phyloP scores from a whole-genome alignment of 2,329 filamentous ascomycete species.

The Verticillium longisporum region DNA sequence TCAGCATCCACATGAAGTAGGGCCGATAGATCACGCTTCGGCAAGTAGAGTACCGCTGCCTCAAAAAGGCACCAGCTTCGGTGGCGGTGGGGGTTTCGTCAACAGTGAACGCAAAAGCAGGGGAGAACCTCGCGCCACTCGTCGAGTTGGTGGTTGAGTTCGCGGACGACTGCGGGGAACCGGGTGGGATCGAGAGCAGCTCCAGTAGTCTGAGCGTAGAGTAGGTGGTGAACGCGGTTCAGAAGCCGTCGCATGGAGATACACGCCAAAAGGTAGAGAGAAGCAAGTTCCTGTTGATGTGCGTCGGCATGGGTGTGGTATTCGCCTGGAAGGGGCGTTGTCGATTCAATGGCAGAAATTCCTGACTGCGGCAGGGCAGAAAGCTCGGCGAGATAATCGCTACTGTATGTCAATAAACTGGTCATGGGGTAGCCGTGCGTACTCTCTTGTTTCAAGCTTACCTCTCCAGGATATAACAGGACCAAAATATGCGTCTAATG shows the following conservation, averaged over 20 bases:
- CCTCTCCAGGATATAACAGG: slow-evolving; percentile 48
- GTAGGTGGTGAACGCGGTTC: slow-evolving; percentile 40
- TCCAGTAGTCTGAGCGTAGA: slow-evolving; percentile 38
- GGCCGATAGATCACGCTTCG: slow-evolving; percentile 45
- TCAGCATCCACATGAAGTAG: slow-evolving; percentile 42
- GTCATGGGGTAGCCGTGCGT: too few relatives aligned
- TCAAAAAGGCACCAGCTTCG: slow-evolving; percentile 38
- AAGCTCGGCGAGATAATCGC: slow-evolving; percentile 45
- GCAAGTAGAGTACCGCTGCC: slow-evolving; percentile 44
- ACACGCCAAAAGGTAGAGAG: slow-evolving; percentile 46
- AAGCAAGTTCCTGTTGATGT: slow-evolving; percentile 36
- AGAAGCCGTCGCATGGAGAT: slow-evolving; percentile 43
- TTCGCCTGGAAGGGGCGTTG: slow-evolving; percentile 37
- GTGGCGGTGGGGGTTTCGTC: slow-evolving; percentile 22
- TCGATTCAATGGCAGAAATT: slow-evolving; percentile 43
- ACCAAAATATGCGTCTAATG: slow-evolving; percentile 45
- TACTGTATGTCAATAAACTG: slow-evolving; percentile 11
- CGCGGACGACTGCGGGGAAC: slow-evolving; percentile 40
- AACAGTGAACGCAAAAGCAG: slow-evolving; percentile 32
- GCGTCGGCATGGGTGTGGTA: slow-evolving; percentile 35
- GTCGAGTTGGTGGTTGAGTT: slow-evolving; percentile 40
- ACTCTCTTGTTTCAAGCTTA: slow-evolving; percentile 6
- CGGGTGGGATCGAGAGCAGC: slow-evolving; percentile 34
- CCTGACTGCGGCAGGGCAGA: slow-evolving; percentile 42
- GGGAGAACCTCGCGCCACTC: slow-evolving; percentile 40